phyloP scores from a whole-genome alignment of 140 eudicot genomes.

The Bidens hawaiensis region DNA sequence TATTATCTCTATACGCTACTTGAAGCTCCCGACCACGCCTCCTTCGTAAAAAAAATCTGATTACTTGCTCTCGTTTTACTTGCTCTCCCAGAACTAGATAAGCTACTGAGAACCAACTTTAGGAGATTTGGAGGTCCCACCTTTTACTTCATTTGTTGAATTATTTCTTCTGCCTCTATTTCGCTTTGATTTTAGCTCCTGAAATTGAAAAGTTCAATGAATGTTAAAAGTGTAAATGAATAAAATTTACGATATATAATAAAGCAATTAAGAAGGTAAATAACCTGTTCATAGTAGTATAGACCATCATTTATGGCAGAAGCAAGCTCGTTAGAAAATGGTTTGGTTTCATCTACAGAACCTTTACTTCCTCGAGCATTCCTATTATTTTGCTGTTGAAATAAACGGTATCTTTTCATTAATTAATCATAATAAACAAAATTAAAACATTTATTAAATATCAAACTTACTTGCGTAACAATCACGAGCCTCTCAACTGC shows the following conservation, averaged over 20 bases:
- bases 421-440: constrained; percentile 11
- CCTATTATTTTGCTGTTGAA: constrained; percentile 48
- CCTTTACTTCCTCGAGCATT: constrained; percentile 38
- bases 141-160: constrained; percentile 37
- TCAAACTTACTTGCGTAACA: constrained; percentile 72
- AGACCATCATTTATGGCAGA: constrained; percentile 90
- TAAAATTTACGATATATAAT: not conserved
- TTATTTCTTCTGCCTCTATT: constrained; percentile 46
- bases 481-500: constrained; percentile 90
- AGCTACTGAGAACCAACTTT: constrained; percentile 29
- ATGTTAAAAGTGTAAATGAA: not conserved
- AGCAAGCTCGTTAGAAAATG: constrained; percentile 71
- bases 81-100: too few species aligned
- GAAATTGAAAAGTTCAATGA: constrained; percentile 17
- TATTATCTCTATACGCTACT: constrained; percentile 13
- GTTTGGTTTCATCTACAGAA: constrained; percentile 36
- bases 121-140: constrained; percentile 46
- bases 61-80: constrained; percentile 30
- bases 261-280: not conserved
- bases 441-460: not conserved
- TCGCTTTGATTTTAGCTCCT: constrained; percentile 68
- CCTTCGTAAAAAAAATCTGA: constrained; percentile 12
- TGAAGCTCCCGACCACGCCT: not conserved
- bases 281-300: constrained; percentile 92
- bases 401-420: constrained; percentile 8